Evolutionary conservation across 179 eudicot genomes (phyloP).

Genomic region (Monotropa hypopitys): DNA sequence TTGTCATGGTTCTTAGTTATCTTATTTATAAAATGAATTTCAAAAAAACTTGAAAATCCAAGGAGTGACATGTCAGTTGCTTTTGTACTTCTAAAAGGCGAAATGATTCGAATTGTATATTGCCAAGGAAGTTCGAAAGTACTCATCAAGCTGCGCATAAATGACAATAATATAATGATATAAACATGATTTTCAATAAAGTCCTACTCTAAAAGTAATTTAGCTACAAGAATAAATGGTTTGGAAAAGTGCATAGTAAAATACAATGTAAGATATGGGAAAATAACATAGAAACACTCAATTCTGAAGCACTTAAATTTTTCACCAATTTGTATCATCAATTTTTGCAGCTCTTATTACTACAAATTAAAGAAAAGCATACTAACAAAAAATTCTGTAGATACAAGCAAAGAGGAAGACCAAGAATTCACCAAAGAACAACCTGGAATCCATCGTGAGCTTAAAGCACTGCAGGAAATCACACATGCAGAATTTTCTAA

Average conservation of each 20-base stretch:
- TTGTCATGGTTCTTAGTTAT: too few relatives aligned
- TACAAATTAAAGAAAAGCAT: not conserved
- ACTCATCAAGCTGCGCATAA: not conserved
- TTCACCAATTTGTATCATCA: not conserved
- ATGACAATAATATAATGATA: not conserved
- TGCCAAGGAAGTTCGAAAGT: not conserved
- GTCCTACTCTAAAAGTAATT: not conserved
- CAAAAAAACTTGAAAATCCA: too few relatives aligned
- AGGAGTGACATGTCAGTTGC: too few relatives aligned
- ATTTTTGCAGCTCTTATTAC: not conserved
- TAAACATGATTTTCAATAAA: not conserved
- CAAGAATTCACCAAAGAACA: not conserved
- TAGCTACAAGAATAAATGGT: not conserved
- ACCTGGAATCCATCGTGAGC: not conserved
- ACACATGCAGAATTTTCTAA: not conserved
- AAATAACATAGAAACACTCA: not conserved
- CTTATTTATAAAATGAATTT: too few relatives aligned
- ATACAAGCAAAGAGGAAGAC: not conserved
- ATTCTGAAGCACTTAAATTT: not conserved
- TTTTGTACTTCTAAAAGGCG: not conserved
- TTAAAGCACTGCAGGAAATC: not conserved
- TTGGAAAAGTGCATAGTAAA: not conserved
- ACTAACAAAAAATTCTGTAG: not conserved
- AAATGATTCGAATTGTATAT: not conserved
- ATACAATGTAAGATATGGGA: not conserved